Percentiles rank a stretch among this genome's conserved stretches.
Evolutionary conservation across 805 yeast species (phyloP).

Genomic region (Torulaspora franciscae): DNA sequence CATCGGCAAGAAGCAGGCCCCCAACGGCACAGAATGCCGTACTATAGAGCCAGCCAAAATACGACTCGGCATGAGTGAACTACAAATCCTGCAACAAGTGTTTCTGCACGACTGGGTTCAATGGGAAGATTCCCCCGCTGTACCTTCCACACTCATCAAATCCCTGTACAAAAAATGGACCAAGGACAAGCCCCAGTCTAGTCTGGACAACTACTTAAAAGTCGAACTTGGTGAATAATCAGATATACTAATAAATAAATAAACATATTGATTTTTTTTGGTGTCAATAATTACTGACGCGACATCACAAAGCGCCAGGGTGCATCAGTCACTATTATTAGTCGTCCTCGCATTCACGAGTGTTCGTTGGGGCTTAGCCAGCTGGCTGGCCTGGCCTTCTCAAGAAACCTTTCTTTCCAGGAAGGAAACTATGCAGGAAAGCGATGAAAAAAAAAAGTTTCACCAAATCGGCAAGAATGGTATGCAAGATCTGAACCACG

Average conservation of each 20-base stretch:
- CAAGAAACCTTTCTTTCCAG: background rate
- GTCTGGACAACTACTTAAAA: background rate
- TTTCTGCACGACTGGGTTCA: conserved; percentile 16
- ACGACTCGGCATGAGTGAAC: conserved; percentile 9
- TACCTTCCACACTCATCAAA: conserved; percentile 7
- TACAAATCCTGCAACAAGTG: conserved; percentile 12
- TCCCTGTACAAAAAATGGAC: conserved; percentile 2
- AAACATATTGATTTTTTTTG: background rate
- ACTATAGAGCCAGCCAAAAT: conserved; percentile 3
- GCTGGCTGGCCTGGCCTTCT: background rate
- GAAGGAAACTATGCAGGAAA: background rate
- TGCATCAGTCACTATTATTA: conserved; percentile 1
- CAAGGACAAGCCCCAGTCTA: background rate
- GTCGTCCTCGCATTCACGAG: background rate
- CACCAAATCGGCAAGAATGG: background rate
- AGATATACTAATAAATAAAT: background rate
- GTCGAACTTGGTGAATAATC: background rate
- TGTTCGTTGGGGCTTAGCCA: conserved; percentile 4
- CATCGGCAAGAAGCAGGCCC: conserved; percentile 47
- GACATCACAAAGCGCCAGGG: background rate
- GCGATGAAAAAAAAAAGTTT: background rate
- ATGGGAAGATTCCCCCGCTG: background rate
- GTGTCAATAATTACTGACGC: conserved; percentile 5
- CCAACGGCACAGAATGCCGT: background rate
- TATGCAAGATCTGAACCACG: background rate